Conservation (phyloP, 2,329 filamentous ascomycete genomes). For the Fusarium buxicola region DNA sequence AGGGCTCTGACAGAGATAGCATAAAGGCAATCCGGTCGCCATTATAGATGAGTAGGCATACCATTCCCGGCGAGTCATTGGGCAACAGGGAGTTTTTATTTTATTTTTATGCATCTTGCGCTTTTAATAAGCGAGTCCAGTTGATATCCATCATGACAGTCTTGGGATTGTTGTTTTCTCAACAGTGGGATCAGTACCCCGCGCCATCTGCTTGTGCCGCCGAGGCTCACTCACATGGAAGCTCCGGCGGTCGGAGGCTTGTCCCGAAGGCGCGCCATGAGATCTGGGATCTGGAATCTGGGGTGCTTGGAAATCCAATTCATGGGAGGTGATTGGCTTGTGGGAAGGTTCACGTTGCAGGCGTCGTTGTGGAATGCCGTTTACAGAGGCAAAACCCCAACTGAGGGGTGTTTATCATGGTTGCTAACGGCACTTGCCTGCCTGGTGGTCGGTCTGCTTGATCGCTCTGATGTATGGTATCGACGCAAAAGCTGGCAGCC, state of each 20-base stretch:
- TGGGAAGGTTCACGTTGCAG: constrained; percentile 9
- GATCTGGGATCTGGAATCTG: constrained; percentile 18
- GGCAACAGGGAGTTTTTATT: too few species aligned
- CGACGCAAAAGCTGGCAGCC: not conserved
- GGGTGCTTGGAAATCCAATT: constrained; percentile 29
- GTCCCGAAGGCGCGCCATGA: constrained; percentile 17
- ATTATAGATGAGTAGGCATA: too few species aligned
- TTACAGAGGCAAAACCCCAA: constrained; percentile 7
- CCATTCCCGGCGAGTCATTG: too few species aligned
- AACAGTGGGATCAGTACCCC: not conserved
- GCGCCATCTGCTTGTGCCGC: not conserved
- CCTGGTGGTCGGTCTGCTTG: too few species aligned
- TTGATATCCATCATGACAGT: not conserved
- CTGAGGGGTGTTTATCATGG: not conserved
- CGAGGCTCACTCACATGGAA: constrained; percentile 1
- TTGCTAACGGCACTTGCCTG: not conserved
- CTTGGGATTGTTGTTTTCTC: not conserved
- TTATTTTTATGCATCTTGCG: too few species aligned
- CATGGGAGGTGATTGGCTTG: constrained; percentile 19
- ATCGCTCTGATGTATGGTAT: not conserved
- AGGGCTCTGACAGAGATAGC: too few species aligned
- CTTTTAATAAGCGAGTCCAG: too few species aligned
- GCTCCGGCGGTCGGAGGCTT: constrained; percentile 2
- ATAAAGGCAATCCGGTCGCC: too few species aligned
- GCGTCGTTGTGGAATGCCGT: constrained; percentile 27